A percentile compares a stretch with the other conserved stretches of the same genome.
Evolutionary conservation across 2,329 filamentous ascomycete genomes (phyloP).

Genomic region (Fusarium concolor): DNA sequence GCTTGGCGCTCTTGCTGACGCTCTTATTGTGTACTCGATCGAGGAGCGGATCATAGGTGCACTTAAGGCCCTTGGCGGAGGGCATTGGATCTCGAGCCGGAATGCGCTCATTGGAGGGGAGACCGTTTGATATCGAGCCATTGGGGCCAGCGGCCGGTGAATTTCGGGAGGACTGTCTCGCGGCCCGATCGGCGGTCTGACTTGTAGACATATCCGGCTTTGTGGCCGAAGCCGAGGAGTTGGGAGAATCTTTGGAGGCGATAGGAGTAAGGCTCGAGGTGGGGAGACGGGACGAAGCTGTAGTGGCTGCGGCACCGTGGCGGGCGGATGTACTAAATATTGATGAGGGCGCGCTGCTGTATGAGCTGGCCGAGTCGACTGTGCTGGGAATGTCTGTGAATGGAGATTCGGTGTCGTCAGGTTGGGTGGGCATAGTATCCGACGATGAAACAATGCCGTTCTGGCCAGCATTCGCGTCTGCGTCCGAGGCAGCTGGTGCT

Average conservation of each 20-base stretch:
- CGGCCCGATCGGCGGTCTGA: constrained; percentile 57
- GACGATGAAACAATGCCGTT: constrained; percentile 36
- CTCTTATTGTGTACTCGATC: constrained; percentile 62
- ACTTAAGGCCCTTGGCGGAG: constrained; percentile 67
- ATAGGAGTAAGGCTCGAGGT: constrained; percentile 63
- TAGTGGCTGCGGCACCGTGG: constrained; percentile 53
- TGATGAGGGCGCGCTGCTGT: constrained; percentile 77
- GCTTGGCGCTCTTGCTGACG: constrained; percentile 68
- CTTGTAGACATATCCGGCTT: constrained; percentile 68
- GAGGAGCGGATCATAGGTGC: constrained; percentile 70
- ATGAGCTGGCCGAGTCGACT: constrained; percentile 78
- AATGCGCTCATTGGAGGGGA: constrained; percentile 55
- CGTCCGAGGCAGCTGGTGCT: constrained; percentile 41
- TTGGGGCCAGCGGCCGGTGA: constrained; percentile 47
- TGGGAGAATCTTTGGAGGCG: constrained; percentile 65
- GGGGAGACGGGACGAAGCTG: constrained; percentile 56
- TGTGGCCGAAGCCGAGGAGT: constrained; percentile 60
- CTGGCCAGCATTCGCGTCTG: constrained; percentile 42
- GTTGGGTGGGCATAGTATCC: constrained; percentile 46
- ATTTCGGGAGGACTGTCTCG: constrained; percentile 45
- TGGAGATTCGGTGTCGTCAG: constrained; percentile 69
- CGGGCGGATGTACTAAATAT: constrained; percentile 69
- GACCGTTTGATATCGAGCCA: constrained; percentile 52
- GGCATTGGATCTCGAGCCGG: constrained; percentile 68
- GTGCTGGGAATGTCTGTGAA: constrained; percentile 76